These are phyloP conservation scores for Populus simonii DNA, from an alignment of 345 rosid species.

Conservation along the genomic window DNA sequence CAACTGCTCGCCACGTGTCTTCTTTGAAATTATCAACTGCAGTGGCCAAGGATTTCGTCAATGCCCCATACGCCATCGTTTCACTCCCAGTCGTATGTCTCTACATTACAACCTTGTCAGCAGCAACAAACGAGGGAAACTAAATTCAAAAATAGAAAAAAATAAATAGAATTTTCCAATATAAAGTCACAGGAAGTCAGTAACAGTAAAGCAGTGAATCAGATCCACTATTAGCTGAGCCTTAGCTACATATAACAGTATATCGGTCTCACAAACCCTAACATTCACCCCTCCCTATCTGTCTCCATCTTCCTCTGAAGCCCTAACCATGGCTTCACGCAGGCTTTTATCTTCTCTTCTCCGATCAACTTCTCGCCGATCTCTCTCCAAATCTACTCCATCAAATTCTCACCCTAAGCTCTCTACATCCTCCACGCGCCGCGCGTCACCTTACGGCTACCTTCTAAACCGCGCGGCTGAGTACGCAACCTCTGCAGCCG, in stretches of 20 bases:
- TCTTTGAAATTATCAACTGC: background rate
- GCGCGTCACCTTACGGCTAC: slow-evolving; percentile 45
- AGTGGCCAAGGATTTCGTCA: background rate
- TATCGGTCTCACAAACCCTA: slow-evolving; percentile 17
- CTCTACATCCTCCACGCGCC: slow-evolving; percentile 36
- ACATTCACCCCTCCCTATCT: background rate
- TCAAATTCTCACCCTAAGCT: slow-evolving; percentile 32
- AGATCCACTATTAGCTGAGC: background rate
- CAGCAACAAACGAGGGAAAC: background rate
- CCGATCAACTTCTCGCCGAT: slow-evolving; percentile 72
- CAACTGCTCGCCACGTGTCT: background rate
- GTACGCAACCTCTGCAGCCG: slow-evolving; percentile 60
- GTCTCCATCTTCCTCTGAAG: slow-evolving; percentile 17
- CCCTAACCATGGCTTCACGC: slow-evolving; percentile 71
- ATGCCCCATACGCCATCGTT: background rate
- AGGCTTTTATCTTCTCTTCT: slow-evolving; percentile 61
- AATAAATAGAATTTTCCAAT: background rate
- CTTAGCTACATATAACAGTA: background rate
- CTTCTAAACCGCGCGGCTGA: slow-evolving; percentile 64
- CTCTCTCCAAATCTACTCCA: slow-evolving; percentile 34
- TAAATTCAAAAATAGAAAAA: too few relatives aligned
- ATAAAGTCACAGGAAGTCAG: background rate
- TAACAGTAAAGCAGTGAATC: background rate
- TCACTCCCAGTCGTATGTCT: background rate
- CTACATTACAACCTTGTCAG: background rate